Evolutionary conservation across 2,329 filamentous ascomycete species (phyloP).

Genomic region (Cytospora chrysosperma): DNA sequence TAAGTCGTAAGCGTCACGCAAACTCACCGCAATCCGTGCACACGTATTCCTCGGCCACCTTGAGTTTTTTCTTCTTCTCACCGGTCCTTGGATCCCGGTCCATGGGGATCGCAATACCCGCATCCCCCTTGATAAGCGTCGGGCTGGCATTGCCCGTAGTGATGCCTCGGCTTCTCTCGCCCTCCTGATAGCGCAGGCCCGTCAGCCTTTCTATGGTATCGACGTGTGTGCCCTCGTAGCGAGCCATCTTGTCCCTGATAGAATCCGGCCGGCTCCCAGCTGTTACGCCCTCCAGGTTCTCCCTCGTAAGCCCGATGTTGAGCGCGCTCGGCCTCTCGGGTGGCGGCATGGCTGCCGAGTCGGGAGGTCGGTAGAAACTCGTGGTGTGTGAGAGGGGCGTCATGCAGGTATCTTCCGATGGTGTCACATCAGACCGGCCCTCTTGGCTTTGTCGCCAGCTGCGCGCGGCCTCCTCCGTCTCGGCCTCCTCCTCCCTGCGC

Average conservation of each 20-base stretch:
- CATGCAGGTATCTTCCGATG: slow-evolving; percentile 45
- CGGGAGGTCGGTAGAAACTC: slow-evolving; percentile 33
- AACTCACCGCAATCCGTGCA: slow-evolving; percentile 84
- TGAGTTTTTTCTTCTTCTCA: slow-evolving; percentile 86
- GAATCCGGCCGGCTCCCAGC: slow-evolving; percentile 69
- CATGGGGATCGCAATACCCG: slow-evolving; percentile 77
- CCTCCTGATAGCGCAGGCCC: slow-evolving; percentile 81
- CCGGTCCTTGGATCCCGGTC: slow-evolving; percentile 71
- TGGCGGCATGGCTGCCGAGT: slow-evolving; percentile 60
- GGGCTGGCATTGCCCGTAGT: slow-evolving; percentile 83
- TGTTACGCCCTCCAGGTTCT: slow-evolving; percentile 74
- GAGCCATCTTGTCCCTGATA: slow-evolving; percentile 80
- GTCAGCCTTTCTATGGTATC: slow-evolving; percentile 94
- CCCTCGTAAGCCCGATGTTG: slow-evolving; percentile 70
- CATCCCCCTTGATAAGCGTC: slow-evolving; percentile 79
- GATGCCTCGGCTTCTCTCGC: slow-evolving; percentile 83
- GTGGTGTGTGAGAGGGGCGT: slow-evolving; percentile 32
- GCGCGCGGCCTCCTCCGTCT: slow-evolving; percentile 64
- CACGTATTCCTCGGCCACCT: slow-evolving; percentile 83
- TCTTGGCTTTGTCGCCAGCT: slow-evolving; percentile 61
- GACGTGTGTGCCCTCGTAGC: slow-evolving; percentile 74
- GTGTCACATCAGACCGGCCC: slow-evolving; percentile 52
- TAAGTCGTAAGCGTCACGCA: neutral
- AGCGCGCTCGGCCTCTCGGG: slow-evolving; percentile 61
- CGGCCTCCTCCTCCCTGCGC: slow-evolving; percentile 80